Percentiles rank a stretch among this genome's conserved stretches.
Conservation (phyloP, 164 flowering plant genomes). For the Tetracentron sinense region DNA sequence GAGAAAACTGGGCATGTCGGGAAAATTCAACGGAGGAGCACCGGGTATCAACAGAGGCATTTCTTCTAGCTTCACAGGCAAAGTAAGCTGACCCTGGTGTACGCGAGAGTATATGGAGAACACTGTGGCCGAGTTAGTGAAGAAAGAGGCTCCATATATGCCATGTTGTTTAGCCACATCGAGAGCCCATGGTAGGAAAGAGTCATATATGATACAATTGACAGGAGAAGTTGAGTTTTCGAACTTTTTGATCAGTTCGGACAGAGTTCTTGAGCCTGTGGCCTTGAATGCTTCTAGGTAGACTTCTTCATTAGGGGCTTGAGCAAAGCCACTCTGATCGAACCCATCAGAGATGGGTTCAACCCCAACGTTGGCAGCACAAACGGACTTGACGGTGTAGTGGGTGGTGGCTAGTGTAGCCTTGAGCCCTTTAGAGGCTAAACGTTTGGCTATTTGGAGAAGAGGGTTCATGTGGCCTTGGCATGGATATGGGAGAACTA, state of each 20-base stretch:
- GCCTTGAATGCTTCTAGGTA: constrained; percentile 23
- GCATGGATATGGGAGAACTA: constrained; percentile 28
- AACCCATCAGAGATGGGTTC: constrained; percentile 39
- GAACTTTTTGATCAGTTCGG: constrained; percentile 20
- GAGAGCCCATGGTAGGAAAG: constrained; percentile 33
- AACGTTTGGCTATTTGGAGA: constrained; percentile 29
- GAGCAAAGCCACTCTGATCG: constrained; percentile 23
- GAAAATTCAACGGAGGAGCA: constrained; percentile 19
- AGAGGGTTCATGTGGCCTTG: constrained; percentile 41
- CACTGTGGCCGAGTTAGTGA: constrained; percentile 32
- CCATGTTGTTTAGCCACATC: constrained; percentile 25
- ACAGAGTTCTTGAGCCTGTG: constrained; percentile 32
- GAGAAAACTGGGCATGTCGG: constrained; percentile 39
- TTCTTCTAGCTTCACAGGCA: constrained; percentile 22
- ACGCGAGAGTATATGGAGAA: constrained; percentile 20
- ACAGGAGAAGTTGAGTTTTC: constrained; percentile 11
- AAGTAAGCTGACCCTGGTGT: constrained; percentile 15
- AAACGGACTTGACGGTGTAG: constrained; percentile 23
- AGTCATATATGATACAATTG: constrained; percentile 30
- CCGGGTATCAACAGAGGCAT: constrained; percentile 22
- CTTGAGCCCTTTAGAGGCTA: constrained; percentile 24
- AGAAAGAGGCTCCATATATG: constrained; percentile 30
- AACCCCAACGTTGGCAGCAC: constrained; percentile 11
- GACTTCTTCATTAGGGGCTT: constrained; percentile 6
- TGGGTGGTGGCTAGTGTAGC: constrained; percentile 29